A percentile compares a stretch with the other conserved stretches of the same genome.
Evolutionary conservation across 1,284 basidiomycete species (phyloP).

Genomic region (Puccinia horiana): DNA sequence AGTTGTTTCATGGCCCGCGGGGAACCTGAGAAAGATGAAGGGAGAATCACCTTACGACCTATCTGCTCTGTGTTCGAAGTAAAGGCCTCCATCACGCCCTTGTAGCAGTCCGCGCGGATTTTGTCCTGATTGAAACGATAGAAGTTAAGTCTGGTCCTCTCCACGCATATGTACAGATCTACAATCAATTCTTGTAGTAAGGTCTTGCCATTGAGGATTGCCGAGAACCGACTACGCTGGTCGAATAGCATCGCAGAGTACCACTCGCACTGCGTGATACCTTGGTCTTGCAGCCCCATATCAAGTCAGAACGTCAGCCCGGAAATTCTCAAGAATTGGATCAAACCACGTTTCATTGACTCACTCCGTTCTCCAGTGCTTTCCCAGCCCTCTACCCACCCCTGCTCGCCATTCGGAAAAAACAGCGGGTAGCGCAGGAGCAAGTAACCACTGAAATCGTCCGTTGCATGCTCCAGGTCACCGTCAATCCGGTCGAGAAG

Average conservation of each 20-base stretch:
- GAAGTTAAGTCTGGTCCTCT: not conserved
- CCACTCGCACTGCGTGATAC: no score
- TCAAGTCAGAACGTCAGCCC: no score
- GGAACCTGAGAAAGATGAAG: slow-evolving; percentile 59
- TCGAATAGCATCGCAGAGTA: no score
- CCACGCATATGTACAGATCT: slow-evolving; percentile 56
- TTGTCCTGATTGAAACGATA: not conserved
- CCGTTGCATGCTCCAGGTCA: not conserved
- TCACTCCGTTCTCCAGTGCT: not conserved
- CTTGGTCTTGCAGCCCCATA: no score
- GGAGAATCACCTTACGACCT: slow-evolving; percentile 59
- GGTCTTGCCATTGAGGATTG: slow-evolving; percentile 16
- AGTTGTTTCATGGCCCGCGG: slow-evolving; percentile 59
- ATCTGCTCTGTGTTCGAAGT: slow-evolving; percentile 53
- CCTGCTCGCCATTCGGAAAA: slow-evolving; percentile 21
- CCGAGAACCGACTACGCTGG: not conserved
- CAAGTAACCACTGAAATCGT: slow-evolving; percentile 14
- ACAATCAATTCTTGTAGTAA: slow-evolving; percentile 62
- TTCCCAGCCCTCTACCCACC: not conserved
- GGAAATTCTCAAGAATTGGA: no score
- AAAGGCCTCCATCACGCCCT: not conserved
- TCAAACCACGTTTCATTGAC: no score
- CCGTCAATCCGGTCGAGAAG: not conserved
- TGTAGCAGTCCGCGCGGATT: not conserved
- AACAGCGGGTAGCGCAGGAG: slow-evolving; percentile 5